Evolutionary conservation across 225 moss, liverwort and hornwort genomes (phyloP).

Genomic region (Climacium dendroides): DNA sequence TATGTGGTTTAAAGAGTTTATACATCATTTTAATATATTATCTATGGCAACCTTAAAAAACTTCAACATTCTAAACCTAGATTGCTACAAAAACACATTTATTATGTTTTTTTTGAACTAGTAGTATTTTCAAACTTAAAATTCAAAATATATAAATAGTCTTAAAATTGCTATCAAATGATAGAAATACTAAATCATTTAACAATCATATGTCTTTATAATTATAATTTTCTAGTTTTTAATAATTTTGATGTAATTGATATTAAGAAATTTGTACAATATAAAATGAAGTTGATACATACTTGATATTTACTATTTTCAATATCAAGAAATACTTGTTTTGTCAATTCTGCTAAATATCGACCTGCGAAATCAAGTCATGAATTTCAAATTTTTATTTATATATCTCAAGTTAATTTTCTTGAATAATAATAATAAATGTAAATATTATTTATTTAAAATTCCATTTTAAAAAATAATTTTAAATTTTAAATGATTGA

Average conservation of each 20-base stretch:
- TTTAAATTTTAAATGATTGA: background rate
- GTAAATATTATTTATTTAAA: too few species aligned
- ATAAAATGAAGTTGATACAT: background rate
- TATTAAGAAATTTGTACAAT: background rate
- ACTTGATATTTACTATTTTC: constrained; percentile 98
- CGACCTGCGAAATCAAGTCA: constrained; percentile 25
- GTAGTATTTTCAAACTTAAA: background rate
- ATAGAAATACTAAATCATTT: background rate
- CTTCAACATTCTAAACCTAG: background rate
- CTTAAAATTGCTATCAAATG: background rate
- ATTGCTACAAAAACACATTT: too few species aligned
- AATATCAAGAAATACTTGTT: constrained; percentile 90
- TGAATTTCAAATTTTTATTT: background rate
- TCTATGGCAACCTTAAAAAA: background rate
- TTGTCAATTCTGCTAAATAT: constrained; percentile 85
- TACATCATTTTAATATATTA: background rate
- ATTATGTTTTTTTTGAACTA: accelerated
- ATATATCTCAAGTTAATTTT: too few species aligned
- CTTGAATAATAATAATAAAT: too few species aligned
- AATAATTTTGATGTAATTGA: background rate
- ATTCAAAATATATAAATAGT: background rate
- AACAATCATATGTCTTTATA: background rate
- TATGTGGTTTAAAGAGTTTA: background rate
- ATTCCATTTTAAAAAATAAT: background rate
- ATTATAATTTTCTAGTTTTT: background rate